These are phyloP conservation scores for Thelephora ganbajun DNA, from an alignment of 768 basidiomycete species.

Conservation along the genomic window DNA sequence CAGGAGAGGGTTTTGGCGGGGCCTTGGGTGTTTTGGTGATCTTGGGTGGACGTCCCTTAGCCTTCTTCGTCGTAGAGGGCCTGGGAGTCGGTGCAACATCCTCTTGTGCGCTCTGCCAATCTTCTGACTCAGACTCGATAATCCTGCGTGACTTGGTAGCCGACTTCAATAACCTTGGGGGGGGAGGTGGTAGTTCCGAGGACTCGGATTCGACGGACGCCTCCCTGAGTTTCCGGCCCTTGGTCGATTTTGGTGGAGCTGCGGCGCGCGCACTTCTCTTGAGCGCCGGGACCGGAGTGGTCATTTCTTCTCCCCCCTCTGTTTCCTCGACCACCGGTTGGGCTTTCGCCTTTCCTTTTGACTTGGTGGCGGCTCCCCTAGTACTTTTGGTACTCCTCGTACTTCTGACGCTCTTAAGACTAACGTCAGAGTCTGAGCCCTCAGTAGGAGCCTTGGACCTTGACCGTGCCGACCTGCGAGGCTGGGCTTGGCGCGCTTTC, in stretches of 20 bases:
- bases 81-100: neutral
- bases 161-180: neutral
- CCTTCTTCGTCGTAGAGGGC: neutral
- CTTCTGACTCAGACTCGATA: neutral
- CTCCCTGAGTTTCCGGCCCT: neutral
- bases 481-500: conserved; percentile 7
- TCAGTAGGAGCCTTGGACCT: conserved; percentile 12
- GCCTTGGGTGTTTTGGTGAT: neutral
- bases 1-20: neutral
- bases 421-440: neutral
- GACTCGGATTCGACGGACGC: neutral
- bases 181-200: neutral
- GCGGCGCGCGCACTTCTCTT: neutral
- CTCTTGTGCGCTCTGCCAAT: neutral
- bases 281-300: neutral
- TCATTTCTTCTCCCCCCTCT: neutral
- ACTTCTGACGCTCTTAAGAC: conserved; percentile 3
- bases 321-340: neutral
- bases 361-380: neutral
- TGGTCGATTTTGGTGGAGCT: neutral
- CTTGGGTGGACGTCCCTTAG: neutral
- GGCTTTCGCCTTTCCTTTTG: conserved; percentile 3
- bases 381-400: neutral
- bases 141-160: neutral
- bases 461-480: conserved; percentile 14